Evolutionary conservation across 164 flowering plant genomes (phyloP).

Genomic region (Euptelea pleiosperma): DNA sequence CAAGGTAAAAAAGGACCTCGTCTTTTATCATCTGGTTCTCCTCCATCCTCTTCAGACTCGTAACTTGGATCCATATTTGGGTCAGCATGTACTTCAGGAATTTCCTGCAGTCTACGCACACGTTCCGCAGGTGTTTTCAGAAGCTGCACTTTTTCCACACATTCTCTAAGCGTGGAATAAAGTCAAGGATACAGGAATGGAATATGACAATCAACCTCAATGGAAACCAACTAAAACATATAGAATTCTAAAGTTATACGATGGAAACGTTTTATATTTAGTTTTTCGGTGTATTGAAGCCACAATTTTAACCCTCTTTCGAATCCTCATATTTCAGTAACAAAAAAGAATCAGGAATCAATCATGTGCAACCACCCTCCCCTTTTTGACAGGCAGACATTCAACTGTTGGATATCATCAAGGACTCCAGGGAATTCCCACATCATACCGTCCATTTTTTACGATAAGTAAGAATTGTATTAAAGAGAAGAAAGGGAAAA

Average conservation of each 20-base stretch:
- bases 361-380: no score
- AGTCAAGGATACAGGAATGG: conserved; percentile 50
- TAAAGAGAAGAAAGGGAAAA: no score
- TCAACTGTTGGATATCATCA: no score
- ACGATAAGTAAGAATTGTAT: no score
- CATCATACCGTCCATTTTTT: no score
- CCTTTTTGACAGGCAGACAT: no score
- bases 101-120: conserved; percentile 71
- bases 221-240: not conserved
- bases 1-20: conserved; percentile 38
- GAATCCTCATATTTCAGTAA: not conserved
- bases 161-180: conserved; percentile 77
- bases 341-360: no score
- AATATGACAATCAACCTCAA: not conserved
- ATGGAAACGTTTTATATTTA: not conserved
- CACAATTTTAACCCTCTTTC: not conserved
- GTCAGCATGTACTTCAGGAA: conserved; percentile 81
- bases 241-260: not conserved
- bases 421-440: no score
- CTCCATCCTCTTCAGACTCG: conserved; percentile 83
- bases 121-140: conserved; percentile 85
- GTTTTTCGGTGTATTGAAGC: not conserved
- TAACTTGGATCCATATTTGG: conserved; percentile 90
- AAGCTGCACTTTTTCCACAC: conserved; percentile 85
- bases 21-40: conserved; percentile 46